These are phyloP conservation scores for Cyberlindnera petersonii DNA, from an alignment of 805 yeast genomes.

Conservation along the genomic window DNA sequence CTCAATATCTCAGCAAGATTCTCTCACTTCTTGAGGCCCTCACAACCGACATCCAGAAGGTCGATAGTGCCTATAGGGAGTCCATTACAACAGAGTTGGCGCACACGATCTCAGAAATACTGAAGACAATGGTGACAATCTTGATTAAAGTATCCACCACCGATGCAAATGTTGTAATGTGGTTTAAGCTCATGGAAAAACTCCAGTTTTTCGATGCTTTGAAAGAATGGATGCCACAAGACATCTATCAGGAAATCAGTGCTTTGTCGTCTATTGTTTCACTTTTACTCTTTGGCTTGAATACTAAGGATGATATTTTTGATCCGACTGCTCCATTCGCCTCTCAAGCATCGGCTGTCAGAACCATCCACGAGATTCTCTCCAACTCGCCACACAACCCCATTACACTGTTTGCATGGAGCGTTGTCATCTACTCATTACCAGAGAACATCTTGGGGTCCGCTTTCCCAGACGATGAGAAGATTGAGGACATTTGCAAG, in stretches of 20 bases:
- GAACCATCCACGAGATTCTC: slow-evolving; percentile 38
- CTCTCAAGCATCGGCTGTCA: slow-evolving; percentile 37
- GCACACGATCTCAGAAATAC: slow-evolving; percentile 32
- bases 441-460: slow-evolving; percentile 45
- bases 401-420: slow-evolving; percentile 61
- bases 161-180: slow-evolving; percentile 36
- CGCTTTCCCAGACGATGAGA: slow-evolving; percentile 27
- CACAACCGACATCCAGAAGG: background rate
- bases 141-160: slow-evolving; percentile 36
- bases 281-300: slow-evolving; percentile 53
- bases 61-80: slow-evolving; percentile 14
- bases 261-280: slow-evolving; percentile 47
- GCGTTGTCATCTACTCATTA: slow-evolving; percentile 49
- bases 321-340: slow-evolving; percentile 37
- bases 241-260: slow-evolving; percentile 33
- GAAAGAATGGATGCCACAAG: slow-evolving; percentile 16
- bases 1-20: slow-evolving; percentile 24
- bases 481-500: slow-evolving; percentile 12
- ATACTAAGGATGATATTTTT: slow-evolving; percentile 42
- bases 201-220: slow-evolving; percentile 23
- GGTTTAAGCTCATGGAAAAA: slow-evolving; percentile 53
- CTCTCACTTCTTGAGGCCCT: slow-evolving; percentile 14
- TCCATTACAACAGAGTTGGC: slow-evolving; percentile 31
- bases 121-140: slow-evolving; percentile 38
- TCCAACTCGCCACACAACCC: slow-evolving; percentile 39